phyloP scores from a whole-genome alignment of 139 green algal genomes.

The Astrephomene gubernaculifera region DNA sequence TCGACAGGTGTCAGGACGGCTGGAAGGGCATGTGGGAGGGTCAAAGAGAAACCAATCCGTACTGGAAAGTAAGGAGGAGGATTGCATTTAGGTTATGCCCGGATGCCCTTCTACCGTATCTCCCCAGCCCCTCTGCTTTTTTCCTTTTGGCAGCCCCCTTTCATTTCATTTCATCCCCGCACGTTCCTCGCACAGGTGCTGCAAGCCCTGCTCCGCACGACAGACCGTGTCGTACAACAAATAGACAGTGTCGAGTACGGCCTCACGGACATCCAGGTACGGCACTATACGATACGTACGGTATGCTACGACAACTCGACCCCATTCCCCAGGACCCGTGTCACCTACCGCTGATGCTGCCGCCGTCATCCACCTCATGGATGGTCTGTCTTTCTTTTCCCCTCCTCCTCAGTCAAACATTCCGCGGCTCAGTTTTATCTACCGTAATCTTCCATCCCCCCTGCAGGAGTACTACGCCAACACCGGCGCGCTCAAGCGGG shows the following conservation, averaged over 20 bases:
- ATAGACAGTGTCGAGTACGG: conserved; percentile 99
- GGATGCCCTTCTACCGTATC: too few species aligned
- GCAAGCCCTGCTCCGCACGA: conserved; percentile 81
- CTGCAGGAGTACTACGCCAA: conserved; percentile 94
- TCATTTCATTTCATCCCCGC: too few species aligned
- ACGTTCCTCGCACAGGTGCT: conserved; percentile 42
- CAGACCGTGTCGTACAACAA: conserved; percentile 90
- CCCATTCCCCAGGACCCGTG: background rate
- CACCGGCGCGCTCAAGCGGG: conserved; percentile 87
- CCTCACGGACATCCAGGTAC: conserved; percentile 96
- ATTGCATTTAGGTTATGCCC: too few species aligned
- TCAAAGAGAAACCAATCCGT: too few species aligned
- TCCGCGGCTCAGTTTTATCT: background rate
- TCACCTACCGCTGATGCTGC: background rate
- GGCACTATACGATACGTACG: too few species aligned
- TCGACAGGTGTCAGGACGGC: too few species aligned
- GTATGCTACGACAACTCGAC: background rate
- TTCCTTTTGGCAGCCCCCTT: too few species aligned
- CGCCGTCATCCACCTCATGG: background rate
- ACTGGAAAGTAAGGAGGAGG: too few species aligned
- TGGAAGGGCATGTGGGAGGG: too few species aligned
- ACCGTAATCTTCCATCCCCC: background rate
- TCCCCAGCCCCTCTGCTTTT: too few species aligned
- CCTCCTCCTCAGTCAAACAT: background rate
- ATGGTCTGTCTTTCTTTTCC: background rate